These are phyloP conservation scores for Pseudonectria buxi DNA, from an alignment of 2,329 filamentous ascomycete genomes.

Conservation along the genomic window DNA sequence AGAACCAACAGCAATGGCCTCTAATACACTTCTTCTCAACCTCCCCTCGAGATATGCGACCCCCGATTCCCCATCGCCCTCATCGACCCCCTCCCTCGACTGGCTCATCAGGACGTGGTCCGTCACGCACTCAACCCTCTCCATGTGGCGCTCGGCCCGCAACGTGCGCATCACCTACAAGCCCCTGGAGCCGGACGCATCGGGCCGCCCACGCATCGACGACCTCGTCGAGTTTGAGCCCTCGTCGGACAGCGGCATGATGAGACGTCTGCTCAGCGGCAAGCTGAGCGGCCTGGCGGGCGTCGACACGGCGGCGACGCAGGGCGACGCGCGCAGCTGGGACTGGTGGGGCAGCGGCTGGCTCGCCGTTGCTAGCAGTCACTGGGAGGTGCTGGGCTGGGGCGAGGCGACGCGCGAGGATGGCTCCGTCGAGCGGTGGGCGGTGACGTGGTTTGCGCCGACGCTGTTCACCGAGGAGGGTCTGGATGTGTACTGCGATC, in stretches of 20 bases:
- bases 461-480: constrained; percentile 80
- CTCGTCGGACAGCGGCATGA: constrained; percentile 36
- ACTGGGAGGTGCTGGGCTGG: constrained; percentile 79
- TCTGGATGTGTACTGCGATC: constrained; percentile 68
- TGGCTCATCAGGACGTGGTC: constrained; percentile 64
- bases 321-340: constrained; percentile 43
- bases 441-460: constrained; percentile 77
- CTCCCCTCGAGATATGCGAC: constrained; percentile 43
- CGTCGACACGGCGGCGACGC: constrained; percentile 43
- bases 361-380: constrained; percentile 63
- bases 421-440: constrained; percentile 54
- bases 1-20: constrained; percentile 12
- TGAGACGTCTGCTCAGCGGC: no score
- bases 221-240: constrained; percentile 68
- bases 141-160: constrained; percentile 73
- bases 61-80: constrained; percentile 17
- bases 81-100: constrained; percentile 42
- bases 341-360: constrained; percentile 73
- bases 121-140: constrained; percentile 68
- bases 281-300: constrained; percentile 34
- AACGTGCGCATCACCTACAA: constrained; percentile 78
- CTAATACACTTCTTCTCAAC: constrained; percentile 19
- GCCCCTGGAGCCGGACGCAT: constrained; percentile 35
- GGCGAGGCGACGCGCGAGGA: constrained; percentile 45
- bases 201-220: constrained; percentile 48